These are phyloP conservation scores for Stephania yunnanensis DNA, from an alignment of 164 flowering plant genomes.

Conservation along the genomic window DNA sequence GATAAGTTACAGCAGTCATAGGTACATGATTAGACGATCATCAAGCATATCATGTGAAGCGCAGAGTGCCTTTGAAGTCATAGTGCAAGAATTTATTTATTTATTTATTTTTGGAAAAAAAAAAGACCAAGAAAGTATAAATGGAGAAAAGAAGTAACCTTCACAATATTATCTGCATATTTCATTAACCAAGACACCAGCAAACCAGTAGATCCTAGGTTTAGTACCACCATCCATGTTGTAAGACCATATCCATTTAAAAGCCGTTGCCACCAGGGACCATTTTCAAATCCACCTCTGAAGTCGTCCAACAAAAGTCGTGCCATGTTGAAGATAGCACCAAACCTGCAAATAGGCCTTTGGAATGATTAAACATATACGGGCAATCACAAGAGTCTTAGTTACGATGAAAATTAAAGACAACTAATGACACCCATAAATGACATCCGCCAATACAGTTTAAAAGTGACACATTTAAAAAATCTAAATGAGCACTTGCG, in stretches of 20 bases:
- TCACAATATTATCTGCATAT: conserved; percentile 91
- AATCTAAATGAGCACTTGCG: too few species aligned
- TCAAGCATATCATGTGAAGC: neutral
- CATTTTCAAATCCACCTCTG: conserved; percentile 78
- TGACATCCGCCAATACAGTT: neutral
- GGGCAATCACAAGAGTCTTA: neutral
- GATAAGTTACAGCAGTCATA: neutral
- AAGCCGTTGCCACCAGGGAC: conserved; percentile 94
- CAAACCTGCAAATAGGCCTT: conserved; percentile 51
- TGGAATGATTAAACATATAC: conserved; percentile 3
- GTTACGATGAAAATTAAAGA: neutral
- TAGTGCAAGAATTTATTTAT: neutral
- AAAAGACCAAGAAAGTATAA: too few species aligned
- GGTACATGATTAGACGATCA: neutral
- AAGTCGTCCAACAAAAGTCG: conserved; percentile 76
- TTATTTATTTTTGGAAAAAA: too few species aligned
- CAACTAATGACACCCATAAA: neutral
- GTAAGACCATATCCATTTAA: conserved; percentile 69
- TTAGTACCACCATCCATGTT: conserved; percentile 92
- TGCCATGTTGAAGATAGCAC: conserved; percentile 77
- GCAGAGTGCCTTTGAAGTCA: neutral
- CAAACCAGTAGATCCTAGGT: conserved; percentile 86
- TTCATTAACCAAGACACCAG: conserved; percentile 98
- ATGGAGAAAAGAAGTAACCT: conserved; percentile 35
- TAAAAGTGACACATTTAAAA: neutral